These are phyloP conservation scores for Candida glucosophila DNA, from an alignment of 1,139 yeast genomes.

Conservation along the genomic window DNA sequence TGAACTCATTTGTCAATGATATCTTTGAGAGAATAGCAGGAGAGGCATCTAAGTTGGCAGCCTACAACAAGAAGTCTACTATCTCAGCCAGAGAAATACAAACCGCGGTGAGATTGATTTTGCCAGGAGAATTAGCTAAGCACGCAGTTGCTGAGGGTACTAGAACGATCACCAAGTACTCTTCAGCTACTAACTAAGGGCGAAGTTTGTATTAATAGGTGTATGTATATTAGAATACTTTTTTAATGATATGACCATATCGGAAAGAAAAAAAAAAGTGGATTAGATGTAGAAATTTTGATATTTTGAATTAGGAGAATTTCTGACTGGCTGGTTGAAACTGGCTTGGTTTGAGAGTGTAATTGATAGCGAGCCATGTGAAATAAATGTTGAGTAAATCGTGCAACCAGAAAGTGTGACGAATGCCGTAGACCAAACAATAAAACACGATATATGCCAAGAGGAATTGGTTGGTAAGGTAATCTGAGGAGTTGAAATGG, in stretches of 20 bases:
- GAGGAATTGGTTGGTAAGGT: constrained; percentile 7
- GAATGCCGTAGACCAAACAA: constrained; percentile 53
- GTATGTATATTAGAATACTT: constrained; percentile 13
- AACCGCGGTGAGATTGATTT: constrained; percentile 97
- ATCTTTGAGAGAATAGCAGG: constrained; percentile 92
- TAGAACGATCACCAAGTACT: constrained; percentile 99
- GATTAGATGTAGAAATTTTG: constrained; percentile 1
- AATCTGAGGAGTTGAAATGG: constrained; percentile 3
- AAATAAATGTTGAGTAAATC: constrained; percentile 52
- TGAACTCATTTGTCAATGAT: constrained; percentile 98
- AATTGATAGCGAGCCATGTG: constrained; percentile 30
- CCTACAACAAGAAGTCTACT: constrained; percentile 98
- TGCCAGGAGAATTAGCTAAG: constrained; percentile 99
- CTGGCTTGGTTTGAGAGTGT: neutral
- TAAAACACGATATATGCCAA: constrained; percentile 43
- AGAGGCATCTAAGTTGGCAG: constrained; percentile 98
- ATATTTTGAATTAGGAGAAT: neutral
- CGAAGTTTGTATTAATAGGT: constrained; percentile 6
- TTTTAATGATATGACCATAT: constrained; percentile 1
- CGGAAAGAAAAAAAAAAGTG: too few species aligned
- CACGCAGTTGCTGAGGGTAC: constrained; percentile 99
- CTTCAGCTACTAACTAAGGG: constrained; percentile 60
- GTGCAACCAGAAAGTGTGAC: constrained; percentile 66
- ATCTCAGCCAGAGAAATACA: constrained; percentile 99
- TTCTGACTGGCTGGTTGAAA: neutral